Evolutionary conservation across 2,329 filamentous ascomycete species (phyloP), one percentile per base, ranked within the genome.

Genomic region (Bipolaris victoriae): DNA sequence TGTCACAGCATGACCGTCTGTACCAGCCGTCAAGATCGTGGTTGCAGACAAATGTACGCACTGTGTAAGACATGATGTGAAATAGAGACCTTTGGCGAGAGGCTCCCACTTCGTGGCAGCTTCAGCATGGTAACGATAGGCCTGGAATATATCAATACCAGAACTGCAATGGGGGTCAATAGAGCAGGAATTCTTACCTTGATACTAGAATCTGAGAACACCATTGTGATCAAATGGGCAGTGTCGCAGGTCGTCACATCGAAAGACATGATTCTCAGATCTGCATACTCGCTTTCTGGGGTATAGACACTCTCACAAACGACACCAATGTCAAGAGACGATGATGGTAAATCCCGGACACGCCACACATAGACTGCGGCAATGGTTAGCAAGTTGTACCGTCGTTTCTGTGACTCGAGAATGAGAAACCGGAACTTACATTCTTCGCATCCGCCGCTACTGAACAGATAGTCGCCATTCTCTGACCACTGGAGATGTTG

Each of bases 361-460:
- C 85, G 83, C 94, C 95, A 99, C 10, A 93, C 84, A 66, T 89
- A 94, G 62, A 98, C 89, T 62, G 35, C 3, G 7, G 9, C n/a
- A 2, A 36, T 15, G 31, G 35, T 55, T 22, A 61, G 44, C n/a
- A 48, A 39, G 13, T 16, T 11, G 22, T 2, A 33, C 15, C 36
- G 41, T 16, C 9, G 7, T 7, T 7, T 9, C 3, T 7, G 6
- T 13, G 16, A 1, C 13, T 9, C 35, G 24, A 3, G 7, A 20
- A 16, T 18, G 15, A 13, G 13, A 11, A 16, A 29, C 15, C 7
- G 6, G 13, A 18, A 43, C 60, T 18, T 50, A 62, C 60, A 68
- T 75, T 99, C 94, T 73, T 97, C 94, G 59, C 87, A 88, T 0
- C 93, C 95, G 5, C 86, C 92, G 67, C 91, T 93, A 63, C 91